These are phyloP conservation scores for Eucalyptus polyanthemos DNA, from an alignment of 345 rosid species.

Conservation along the genomic window DNA sequence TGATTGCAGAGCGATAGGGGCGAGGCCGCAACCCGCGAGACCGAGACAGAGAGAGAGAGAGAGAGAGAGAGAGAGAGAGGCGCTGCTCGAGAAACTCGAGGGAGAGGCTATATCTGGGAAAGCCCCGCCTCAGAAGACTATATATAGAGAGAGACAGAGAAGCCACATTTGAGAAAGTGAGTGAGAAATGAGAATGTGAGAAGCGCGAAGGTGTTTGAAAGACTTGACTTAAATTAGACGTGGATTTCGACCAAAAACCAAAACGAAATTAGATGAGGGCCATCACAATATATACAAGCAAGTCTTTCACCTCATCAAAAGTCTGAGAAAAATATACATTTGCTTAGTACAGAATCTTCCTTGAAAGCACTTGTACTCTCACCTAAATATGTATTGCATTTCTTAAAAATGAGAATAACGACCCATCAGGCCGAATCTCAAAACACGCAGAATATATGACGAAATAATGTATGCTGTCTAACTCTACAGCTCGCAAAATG, in stretches of 20 bases:
- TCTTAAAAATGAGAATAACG: not conserved
- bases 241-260: too few relatives aligned
- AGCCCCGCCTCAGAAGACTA: not conserved
- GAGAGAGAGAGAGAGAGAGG: too few relatives aligned
- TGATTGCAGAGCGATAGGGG: fast-evolving
- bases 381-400: too few relatives aligned
- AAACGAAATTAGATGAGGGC: not conserved
- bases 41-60: too few relatives aligned
- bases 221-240: not conserved
- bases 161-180: not conserved
- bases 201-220: not conserved
- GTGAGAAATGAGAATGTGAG: not conserved
- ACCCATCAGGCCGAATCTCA: not conserved
- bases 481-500: not conserved
- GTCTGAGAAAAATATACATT: not conserved
- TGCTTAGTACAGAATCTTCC: not conserved
- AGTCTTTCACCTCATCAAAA: not conserved
- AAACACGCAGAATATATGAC: not conserved
- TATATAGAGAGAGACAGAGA: not conserved
- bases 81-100: too few relatives aligned
- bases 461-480: not conserved
- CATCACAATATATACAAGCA: not conserved
- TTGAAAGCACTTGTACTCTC: not conserved
- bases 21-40: not conserved
- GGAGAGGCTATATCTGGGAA: not conserved